Conservation (phyloP, 768 basidiomycete species). For the Coprinopsis marcescibilis region DNA sequence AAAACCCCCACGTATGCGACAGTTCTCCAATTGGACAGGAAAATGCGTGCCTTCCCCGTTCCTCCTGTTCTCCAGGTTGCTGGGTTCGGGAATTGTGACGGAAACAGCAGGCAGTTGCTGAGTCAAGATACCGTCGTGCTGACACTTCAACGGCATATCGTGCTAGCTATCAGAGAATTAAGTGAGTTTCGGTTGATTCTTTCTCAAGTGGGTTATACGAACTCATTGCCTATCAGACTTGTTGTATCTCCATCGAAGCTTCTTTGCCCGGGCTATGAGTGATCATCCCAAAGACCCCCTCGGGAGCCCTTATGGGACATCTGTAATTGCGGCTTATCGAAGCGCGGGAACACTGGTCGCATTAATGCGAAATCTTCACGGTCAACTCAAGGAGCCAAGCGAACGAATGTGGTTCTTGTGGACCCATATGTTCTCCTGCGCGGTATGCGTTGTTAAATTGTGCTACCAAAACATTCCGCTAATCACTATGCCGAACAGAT, state of each 20-base stretch:
- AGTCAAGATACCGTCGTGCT: conserved; percentile 40
- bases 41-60: conserved; percentile 62
- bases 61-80: conserved; percentile 61
- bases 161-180: conserved; percentile 63
- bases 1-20: conserved; percentile 64
- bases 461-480: conserved; percentile 5
- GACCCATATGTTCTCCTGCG: conserved; percentile 62
- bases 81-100: conserved; percentile 56
- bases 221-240: conserved; percentile 39
- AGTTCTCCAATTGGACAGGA: conserved; percentile 61
- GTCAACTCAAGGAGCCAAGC: conserved; percentile 55
- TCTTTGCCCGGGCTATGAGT: conserved; percentile 67
- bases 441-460: conserved; percentile 35
- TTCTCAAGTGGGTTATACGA: conserved; percentile 5
- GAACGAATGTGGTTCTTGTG: conserved; percentile 63
- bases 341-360: conserved; percentile 69
- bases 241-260: conserved; percentile 66
- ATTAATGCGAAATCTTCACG: conserved; percentile 62
- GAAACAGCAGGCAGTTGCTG: conserved; percentile 16
- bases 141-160: conserved; percentile 61
- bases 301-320: conserved; percentile 66
- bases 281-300: conserved; percentile 72
- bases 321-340: conserved; percentile 69
- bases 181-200: conserved; percentile 37
- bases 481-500: conserved; percentile 35